These are phyloP conservation scores for Syzygium aromaticum DNA, from an alignment of 345 rosid species.

Conservation along the genomic window DNA sequence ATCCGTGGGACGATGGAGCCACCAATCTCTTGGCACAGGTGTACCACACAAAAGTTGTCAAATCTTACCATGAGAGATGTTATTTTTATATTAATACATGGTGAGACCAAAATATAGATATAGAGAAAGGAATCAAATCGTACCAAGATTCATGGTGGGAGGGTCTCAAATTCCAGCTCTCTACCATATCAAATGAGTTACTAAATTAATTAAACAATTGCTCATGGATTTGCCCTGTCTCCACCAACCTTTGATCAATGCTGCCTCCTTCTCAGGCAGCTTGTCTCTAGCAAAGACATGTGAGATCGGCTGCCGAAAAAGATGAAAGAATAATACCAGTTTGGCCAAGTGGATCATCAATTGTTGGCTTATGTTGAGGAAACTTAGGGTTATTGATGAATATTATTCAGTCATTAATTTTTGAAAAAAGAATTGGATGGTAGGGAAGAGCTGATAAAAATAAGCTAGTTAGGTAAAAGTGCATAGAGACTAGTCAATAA, in stretches of 20 bases:
- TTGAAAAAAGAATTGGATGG: neutral
- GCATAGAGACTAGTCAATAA: neutral
- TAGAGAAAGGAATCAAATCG: neutral
- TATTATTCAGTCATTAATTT: neutral
- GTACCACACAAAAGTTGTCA: neutral
- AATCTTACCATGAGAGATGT: neutral
- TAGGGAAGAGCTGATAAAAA: neutral
- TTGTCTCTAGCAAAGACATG: neutral
- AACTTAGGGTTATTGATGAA: neutral
- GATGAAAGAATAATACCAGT: neutral
- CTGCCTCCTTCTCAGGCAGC: neutral
- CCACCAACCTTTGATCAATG: neutral
- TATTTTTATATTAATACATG: neutral
- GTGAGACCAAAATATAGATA: neutral
- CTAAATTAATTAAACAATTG: neutral
- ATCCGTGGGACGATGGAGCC: neutral
- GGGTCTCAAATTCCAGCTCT: neutral
- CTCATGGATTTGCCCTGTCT: neutral
- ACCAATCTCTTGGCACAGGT: neutral
- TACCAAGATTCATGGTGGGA: neutral
- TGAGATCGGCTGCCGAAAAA: neutral
- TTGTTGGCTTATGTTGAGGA: neutral
- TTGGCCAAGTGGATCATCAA: neutral
- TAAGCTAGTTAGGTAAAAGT: neutral
- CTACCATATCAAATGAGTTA: neutral